phyloP scores from a whole-genome alignment of 306 rosid species.

The Corylus heterophylla region DNA sequence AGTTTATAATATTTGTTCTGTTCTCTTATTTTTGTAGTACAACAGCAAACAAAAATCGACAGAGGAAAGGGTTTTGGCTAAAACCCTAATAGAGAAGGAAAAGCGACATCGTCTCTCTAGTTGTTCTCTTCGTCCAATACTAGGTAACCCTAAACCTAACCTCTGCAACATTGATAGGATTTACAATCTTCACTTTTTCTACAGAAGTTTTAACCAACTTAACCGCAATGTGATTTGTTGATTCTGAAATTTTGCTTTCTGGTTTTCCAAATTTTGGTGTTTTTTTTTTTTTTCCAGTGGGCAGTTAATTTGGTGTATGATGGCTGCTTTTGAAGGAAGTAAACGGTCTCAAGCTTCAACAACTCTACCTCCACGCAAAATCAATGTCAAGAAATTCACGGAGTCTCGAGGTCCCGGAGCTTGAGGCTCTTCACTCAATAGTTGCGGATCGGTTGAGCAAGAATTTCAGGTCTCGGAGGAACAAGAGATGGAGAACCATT shows the following conservation, averaged over 20 bases:
- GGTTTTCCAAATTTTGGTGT: background rate
- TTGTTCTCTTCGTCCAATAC: too few species aligned
- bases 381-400: conserved; percentile 57
- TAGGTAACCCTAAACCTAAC: too few species aligned
- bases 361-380: conserved; percentile 55
- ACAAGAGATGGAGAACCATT: conserved; percentile 82
- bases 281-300: too few species aligned
- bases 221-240: background rate
- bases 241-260: background rate
- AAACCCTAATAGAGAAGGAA: too few species aligned
- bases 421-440: conserved; percentile 59
- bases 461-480: conserved; percentile 63
- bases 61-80: too few species aligned
- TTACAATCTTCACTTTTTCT: too few species aligned
- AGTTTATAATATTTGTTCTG: too few species aligned
- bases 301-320: background rate
- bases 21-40: too few species aligned
- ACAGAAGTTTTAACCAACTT: background rate
- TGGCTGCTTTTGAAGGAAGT: background rate
- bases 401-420: conserved; percentile 69
- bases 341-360: background rate
- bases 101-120: too few species aligned
- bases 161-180: too few species aligned
- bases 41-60: too few species aligned
- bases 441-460: conserved; percentile 40